Percentiles rank a stretch among this genome's conserved stretches.
These are phyloP conservation scores for Diospyros kaki DNA, from an alignment of 148 eudicot genomes.

Conservation along the genomic window DNA sequence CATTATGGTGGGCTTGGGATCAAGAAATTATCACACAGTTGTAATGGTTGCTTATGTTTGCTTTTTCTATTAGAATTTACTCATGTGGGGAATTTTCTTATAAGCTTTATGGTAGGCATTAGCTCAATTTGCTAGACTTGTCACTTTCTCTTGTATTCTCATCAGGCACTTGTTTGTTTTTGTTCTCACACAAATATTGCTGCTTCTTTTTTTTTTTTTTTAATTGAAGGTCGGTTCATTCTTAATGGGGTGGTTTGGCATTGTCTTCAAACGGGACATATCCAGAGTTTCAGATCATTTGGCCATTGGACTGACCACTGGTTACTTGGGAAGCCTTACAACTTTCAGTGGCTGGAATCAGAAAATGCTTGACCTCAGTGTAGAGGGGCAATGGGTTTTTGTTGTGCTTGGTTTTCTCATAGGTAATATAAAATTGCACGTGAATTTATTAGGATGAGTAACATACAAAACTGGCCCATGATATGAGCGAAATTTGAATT, in stretches of 20 bases:
- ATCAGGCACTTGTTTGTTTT: background rate
- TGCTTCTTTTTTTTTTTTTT: background rate
- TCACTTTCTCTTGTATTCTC: background rate
- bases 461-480: background rate
- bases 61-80: background rate
- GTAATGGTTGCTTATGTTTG: background rate
- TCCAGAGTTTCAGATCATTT: slow-evolving; percentile 51
- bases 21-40: background rate
- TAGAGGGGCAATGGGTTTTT: slow-evolving; percentile 69
- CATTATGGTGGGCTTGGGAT: background rate
- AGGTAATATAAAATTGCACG: slow-evolving; percentile 37
- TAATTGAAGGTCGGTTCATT: slow-evolving; percentile 73
- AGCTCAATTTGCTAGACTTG: background rate
- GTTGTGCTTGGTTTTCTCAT: slow-evolving; percentile 53
- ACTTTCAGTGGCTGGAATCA: slow-evolving; percentile 98
- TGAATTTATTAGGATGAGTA: background rate
- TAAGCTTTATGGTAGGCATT: background rate
- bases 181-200: background rate
- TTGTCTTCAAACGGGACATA: slow-evolving; percentile 73
- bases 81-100: background rate
- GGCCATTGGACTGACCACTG: slow-evolving; percentile 77
- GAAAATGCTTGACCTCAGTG: slow-evolving; percentile 86
- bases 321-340: slow-evolving; percentile 93
- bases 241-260: slow-evolving; percentile 99
- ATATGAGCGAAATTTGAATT: background rate